Evolutionary conservation across 2,329 filamentous ascomycete species (phyloP), one percentile per base, ranked within the genome.

Genomic region (Exophiala spinifera): DNA sequence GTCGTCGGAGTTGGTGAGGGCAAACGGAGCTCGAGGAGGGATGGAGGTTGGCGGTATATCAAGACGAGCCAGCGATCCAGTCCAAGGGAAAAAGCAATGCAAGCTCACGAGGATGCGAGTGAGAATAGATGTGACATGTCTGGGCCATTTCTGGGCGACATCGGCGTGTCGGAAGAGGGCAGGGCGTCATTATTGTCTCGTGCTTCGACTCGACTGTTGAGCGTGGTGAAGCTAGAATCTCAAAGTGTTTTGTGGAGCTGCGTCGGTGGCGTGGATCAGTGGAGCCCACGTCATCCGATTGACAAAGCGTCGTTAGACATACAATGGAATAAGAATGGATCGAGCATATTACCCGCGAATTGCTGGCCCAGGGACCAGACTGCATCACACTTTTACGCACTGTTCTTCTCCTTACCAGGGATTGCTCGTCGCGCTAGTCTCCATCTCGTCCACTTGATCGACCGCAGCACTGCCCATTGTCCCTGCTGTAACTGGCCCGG

Each of bases 231-330:
- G 37, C 36, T 44, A 45, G 54, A 52, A 60, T 51, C 51, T 60
- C 44, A 46, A 55, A 45, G 44, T 33, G 53, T 49, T 37, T n/a
- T 45, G 36, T 52, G 17, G 17, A 50, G 46, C 42, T 25, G 23
- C 7, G 23, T 55, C 43, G 49, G 48, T 57, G 51, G 52, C 51
- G 57, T 54, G 52, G 48, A 60, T 57, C 55, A 55, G 57, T 60
- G 57, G 57, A 51, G 40, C 49, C n/a, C 37, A 55, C 34, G 53
- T 56, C 52, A 55, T 45, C 51, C 39, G 46, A 33, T 49, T 31
- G 46, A 47, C 42, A 42, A 28, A 17, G n/a, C 17, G 28, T 31
- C 28, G 28, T 10, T 31, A 10, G 28, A 31, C 28, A 31, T 31
- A 31, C 8, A n/a, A n/a, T n/a, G n/a, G n/a, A n/a, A n/a, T n/a